These are phyloP conservation scores for Gnomoniopsis smithogilvyi DNA, from an alignment of 2,329 filamentous ascomycete genomes.

Conservation along the genomic window DNA sequence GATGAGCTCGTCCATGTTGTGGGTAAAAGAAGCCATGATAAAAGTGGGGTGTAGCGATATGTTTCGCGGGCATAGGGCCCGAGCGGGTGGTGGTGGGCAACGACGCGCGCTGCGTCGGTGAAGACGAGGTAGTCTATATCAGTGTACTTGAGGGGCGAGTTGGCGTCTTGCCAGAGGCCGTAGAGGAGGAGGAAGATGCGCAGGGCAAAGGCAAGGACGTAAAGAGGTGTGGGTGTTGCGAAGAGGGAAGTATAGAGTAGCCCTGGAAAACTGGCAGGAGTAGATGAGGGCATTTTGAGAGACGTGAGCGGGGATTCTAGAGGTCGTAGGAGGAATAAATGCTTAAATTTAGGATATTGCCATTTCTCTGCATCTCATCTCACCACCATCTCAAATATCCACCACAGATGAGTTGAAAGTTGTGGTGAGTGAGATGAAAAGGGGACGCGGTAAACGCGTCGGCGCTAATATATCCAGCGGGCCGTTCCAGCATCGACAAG, in stretches of 20 bases:
- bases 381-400: background rate
- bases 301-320: background rate
- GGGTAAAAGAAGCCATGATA: constrained; percentile 87
- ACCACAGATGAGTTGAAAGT: background rate
- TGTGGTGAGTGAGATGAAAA: background rate
- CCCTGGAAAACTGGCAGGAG: background rate
- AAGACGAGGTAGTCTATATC: constrained; percentile 99
- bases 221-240: constrained; percentile 44
- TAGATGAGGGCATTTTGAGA: background rate
- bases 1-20: constrained; percentile 53
- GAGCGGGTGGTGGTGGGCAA: constrained; percentile 48
- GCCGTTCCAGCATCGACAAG: background rate
- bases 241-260: constrained; percentile 30
- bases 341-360: background rate
- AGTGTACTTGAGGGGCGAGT: constrained; percentile 93
- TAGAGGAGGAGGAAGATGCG: constrained; percentile 77
- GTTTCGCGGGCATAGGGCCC: constrained; percentile 89
- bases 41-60: constrained; percentile 92
- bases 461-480: background rate
- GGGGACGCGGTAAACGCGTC: background rate
- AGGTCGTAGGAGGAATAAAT: background rate
- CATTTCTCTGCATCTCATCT: background rate
- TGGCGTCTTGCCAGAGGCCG: constrained; percentile 86
- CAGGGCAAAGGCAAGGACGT: constrained; percentile 58
- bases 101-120: constrained; percentile 84